Evolutionary conservation across 2,329 filamentous ascomycete genomes (phyloP).

Genomic region (Sporothrix brunneoviolacea): DNA sequence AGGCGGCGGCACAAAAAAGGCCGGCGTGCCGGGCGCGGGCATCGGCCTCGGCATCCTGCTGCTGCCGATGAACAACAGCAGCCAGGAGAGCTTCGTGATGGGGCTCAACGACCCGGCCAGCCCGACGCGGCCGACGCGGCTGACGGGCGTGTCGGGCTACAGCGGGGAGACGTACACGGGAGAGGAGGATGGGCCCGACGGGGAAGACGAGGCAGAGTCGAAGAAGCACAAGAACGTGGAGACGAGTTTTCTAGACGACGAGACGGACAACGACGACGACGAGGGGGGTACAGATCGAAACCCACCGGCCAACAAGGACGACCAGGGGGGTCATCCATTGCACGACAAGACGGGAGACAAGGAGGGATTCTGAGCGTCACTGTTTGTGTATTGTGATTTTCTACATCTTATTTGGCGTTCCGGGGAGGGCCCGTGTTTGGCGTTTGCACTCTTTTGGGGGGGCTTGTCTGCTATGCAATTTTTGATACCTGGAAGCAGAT

Average conservation of each 20-base stretch:
- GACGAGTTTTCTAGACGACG: constrained; percentile 5
- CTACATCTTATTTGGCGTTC: too few species aligned
- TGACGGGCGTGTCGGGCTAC: constrained; percentile 22
- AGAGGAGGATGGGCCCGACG: not conserved
- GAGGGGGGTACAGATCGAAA: not conserved
- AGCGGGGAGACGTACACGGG: constrained; percentile 17
- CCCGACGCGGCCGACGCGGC: constrained; percentile 18
- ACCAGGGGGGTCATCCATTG: too few species aligned
- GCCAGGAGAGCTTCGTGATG: constrained; percentile 27
- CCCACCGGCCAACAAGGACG: too few species aligned
- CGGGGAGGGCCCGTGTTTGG: too few species aligned
- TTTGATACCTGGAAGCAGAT: too few species aligned
- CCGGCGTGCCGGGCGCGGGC: not conserved
- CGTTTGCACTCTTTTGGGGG: too few species aligned
- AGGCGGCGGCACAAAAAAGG: not conserved
- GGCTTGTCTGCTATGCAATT: too few species aligned
- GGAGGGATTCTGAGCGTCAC: too few species aligned
- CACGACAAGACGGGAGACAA: too few species aligned
- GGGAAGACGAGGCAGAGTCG: not conserved
- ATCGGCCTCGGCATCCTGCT: constrained; percentile 8
- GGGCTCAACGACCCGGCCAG: constrained; percentile 26
- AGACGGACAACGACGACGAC: not conserved
- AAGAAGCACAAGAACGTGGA: not conserved
- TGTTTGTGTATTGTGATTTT: too few species aligned
- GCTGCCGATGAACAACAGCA: constrained; percentile 12